Evolutionary conservation across 2,329 filamentous ascomycete species (phyloP).

Genomic region (Fusarium euwallaceae): DNA sequence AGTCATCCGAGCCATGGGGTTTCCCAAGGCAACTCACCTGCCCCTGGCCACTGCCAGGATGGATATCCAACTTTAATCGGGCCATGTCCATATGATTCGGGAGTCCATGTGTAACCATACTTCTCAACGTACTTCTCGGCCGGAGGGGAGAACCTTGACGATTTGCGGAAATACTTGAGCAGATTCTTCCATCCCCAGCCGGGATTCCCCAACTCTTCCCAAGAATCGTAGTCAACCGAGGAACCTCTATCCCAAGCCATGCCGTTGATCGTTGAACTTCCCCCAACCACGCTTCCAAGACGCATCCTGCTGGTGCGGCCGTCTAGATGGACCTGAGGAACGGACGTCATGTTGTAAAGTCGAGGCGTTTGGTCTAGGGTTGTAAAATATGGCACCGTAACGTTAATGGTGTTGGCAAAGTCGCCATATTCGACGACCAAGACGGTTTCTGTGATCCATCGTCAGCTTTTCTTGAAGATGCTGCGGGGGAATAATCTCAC

Average conservation of each 20-base stretch:
- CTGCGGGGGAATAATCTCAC: constrained; percentile 16
- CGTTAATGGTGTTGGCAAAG: constrained; percentile 41
- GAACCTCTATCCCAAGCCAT: constrained; percentile 49
- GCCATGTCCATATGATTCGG: constrained; percentile 40
- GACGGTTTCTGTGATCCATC: constrained; percentile 32
- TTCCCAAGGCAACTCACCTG: constrained; percentile 13
- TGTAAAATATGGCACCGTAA: constrained; percentile 38
- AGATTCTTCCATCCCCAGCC: constrained; percentile 54
- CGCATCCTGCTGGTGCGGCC: constrained; percentile 38
- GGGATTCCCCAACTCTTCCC: constrained; percentile 54
- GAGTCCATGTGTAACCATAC: constrained; percentile 39
- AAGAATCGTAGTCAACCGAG: constrained; percentile 49
- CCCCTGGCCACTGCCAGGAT: constrained; percentile 44
- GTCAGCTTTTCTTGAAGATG: background rate
- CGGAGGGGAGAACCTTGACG: constrained; percentile 36
- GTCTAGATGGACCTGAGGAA: constrained; percentile 43
- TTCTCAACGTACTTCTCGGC: constrained; percentile 31
- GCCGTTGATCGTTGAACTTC: constrained; percentile 49
- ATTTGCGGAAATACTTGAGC: constrained; percentile 39
- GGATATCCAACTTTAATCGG: constrained; percentile 43
- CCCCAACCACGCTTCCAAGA: constrained; percentile 47
- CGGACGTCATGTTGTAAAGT: constrained; percentile 38
- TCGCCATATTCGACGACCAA: constrained; percentile 49
- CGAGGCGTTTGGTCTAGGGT: constrained; percentile 31
- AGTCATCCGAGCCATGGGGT: background rate